Percentiles rank a stretch among this genome's conserved stretches.
phyloP scores from a whole-genome alignment of 1,284 basidiomycete genomes.

The Puccinia hordei region DNA sequence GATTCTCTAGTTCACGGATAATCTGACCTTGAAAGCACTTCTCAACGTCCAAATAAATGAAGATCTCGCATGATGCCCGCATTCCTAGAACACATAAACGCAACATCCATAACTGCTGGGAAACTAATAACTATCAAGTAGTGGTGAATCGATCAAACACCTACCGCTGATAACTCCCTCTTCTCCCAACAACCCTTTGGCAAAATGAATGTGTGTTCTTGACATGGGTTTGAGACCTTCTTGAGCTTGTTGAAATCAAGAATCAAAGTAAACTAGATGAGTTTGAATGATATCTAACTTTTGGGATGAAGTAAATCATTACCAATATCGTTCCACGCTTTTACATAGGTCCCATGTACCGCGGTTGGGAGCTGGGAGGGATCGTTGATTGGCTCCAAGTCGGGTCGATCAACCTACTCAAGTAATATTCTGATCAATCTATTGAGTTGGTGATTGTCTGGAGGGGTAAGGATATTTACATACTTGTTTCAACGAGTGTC shows the following conservation, averaged over 20 bases:
- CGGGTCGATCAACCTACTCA: conserved; percentile 68
- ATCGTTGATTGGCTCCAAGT: conserved; percentile 68
- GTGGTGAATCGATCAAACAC: neutral
- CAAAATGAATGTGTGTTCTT: conserved; percentile 84
- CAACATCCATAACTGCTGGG: neutral
- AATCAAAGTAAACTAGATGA: neutral
- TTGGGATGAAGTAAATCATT: conserved; percentile 41
- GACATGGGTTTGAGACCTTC: conserved; percentile 80
- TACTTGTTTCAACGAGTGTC: conserved; percentile 72
- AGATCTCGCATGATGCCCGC: conserved; percentile 32
- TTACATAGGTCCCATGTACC: conserved; percentile 73
- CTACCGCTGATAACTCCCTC: conserved; percentile 72
- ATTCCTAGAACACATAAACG: conserved; percentile 35
- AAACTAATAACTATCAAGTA: neutral
- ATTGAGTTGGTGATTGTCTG: neutral
- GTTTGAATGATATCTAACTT: neutral
- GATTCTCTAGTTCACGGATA: neutral
- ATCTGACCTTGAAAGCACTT: conserved; percentile 42
- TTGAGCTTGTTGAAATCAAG: conserved; percentile 61
- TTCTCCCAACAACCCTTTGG: conserved; percentile 67
- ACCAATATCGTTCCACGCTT: conserved; percentile 75
- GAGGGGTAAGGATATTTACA: conserved; percentile 51
- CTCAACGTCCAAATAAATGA: conserved; percentile 45
- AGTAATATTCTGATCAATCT: neutral
- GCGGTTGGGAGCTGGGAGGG: conserved; percentile 71